A percentile compares a stretch with the other conserved stretches of the same genome.
Evolutionary conservation across 352 stramenopile species (phyloP).

Genomic region (Globisporangium iwayamae): DNA sequence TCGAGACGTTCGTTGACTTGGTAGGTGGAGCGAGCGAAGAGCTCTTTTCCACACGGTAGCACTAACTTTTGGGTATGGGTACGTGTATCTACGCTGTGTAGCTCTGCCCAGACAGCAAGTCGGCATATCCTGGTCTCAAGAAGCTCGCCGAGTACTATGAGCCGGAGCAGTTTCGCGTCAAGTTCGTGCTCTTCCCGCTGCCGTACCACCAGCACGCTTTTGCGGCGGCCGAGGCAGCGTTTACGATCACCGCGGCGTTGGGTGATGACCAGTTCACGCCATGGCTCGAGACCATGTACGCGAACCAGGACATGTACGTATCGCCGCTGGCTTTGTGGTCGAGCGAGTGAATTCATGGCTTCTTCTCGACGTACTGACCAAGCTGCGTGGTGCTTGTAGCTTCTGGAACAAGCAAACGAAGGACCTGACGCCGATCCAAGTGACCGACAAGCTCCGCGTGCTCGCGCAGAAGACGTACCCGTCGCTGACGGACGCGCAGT

Average conservation of each 20-base stretch:
- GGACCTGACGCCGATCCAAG: conserved; percentile 65
- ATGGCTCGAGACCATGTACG: conserved; percentile 80
- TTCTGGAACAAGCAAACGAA: conserved; percentile 85
- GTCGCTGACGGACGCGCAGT: conserved; percentile 54
- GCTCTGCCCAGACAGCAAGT: conserved; percentile 75
- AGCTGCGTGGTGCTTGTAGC: conserved; percentile 17
- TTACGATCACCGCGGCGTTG: conserved; percentile 58
- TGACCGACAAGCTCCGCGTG: conserved; percentile 49
- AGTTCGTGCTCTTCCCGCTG: conserved; percentile 73
- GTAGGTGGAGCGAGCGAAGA: conserved; percentile 18
- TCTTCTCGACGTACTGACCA: background rate
- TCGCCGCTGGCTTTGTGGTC: background rate
- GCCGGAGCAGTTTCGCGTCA: conserved; percentile 53
- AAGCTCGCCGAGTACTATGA: conserved; percentile 54
- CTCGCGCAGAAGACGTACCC: conserved; percentile 71
- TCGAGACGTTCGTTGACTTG: conserved; percentile 84
- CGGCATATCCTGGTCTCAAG: conserved; percentile 63
- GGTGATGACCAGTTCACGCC: conserved; percentile 51
- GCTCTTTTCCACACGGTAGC: background rate
- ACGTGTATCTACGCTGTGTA: conserved; percentile 7
- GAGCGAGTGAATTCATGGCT: background rate
- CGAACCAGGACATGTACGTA: conserved; percentile 68
- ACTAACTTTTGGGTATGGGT: background rate
- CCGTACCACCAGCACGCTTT: conserved; percentile 81
- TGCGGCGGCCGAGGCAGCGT: conserved; percentile 51